Evolutionary conservation across 805 yeast species (phyloP).

Genomic region (Sugiyamaella qingdaonensis): DNA sequence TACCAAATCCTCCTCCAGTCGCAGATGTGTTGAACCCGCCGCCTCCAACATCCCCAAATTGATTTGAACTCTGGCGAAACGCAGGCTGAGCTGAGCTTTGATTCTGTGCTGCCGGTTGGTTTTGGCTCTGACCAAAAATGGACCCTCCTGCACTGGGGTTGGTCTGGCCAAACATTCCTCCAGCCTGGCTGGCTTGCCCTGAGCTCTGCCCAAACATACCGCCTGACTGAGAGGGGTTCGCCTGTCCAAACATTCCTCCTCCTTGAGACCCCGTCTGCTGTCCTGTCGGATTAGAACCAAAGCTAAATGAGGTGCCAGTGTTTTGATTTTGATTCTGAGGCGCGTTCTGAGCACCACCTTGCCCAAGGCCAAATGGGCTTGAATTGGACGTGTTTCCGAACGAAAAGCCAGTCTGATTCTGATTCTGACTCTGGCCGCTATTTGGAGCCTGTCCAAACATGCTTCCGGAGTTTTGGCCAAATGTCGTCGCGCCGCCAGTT

Average conservation of each 20-base stretch:
- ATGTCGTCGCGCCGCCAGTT: neutral
- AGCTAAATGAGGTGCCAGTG: neutral
- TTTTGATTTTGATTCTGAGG: neutral
- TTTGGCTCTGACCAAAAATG: neutral
- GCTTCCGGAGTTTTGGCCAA: neutral
- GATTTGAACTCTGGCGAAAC: constrained; percentile 6
- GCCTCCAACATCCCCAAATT: constrained; percentile 16
- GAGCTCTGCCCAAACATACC: neutral
- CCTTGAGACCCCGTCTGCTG: neutral
- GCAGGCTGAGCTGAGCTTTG: neutral
- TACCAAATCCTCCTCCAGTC: constrained; percentile 13
- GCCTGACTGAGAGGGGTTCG: neutral
- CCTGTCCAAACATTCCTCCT: constrained; percentile 22
- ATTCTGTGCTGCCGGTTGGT: too few relatives aligned
- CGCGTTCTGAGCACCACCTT: neutral
- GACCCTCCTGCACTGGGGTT: neutral
- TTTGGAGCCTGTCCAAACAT: neutral
- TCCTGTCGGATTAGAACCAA: constrained; percentile 3
- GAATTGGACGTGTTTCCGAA: constrained; percentile 1
- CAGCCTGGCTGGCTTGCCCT: neutral
- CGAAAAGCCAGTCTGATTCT: neutral
- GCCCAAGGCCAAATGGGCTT: constrained; percentile 3
- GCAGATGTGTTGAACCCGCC: constrained; percentile 15
- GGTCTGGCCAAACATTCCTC: constrained; percentile 13
- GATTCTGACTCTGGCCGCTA: neutral